Conservation (phyloP, 148 eudicot species). For the Suaeda aralocaspica region DNA sequence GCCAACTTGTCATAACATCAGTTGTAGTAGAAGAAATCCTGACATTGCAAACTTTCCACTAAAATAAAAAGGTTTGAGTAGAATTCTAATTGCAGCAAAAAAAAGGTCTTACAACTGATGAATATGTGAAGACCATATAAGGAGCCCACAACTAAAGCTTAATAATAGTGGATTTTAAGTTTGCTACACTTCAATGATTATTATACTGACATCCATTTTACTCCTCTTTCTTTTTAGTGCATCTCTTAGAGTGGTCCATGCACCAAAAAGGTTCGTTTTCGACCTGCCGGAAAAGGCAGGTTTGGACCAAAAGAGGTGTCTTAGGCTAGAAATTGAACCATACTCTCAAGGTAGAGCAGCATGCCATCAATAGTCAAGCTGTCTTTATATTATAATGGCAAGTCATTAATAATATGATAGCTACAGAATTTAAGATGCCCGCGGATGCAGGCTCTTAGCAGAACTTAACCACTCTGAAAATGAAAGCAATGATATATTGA, state of each 20-base stretch:
- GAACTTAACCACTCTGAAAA: not conserved
- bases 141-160: slow-evolving; percentile 19
- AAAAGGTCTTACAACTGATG: slow-evolving; percentile 9
- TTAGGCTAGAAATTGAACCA: slow-evolving; percentile 9
- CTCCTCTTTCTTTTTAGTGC: not conserved
- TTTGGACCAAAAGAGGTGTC: slow-evolving; percentile 21
- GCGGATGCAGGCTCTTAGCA: not conserved
- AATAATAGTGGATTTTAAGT: slow-evolving; percentile 10
- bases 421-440: not conserved
- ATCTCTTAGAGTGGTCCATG: slow-evolving; percentile 28
- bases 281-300: slow-evolving; percentile 21
- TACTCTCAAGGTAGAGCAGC: slow-evolving; percentile 3
- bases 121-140: slow-evolving; percentile 8
- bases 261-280: slow-evolving; percentile 7
- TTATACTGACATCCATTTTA: slow-evolving; percentile 5
- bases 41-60: slow-evolving; percentile 13
- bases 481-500: no score
- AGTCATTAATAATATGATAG: not conserved
- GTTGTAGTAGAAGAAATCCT: slow-evolving; percentile 1
- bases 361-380: slow-evolving; percentile 20
- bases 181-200: slow-evolving; percentile 24
- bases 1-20: not conserved
- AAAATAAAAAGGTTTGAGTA: not conserved
- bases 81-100: not conserved
- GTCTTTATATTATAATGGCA: not conserved